Base-by-base conservation (phyloP, 1,284 basidiomycete genomes). In the Cerioporus squamosus region DNA sequence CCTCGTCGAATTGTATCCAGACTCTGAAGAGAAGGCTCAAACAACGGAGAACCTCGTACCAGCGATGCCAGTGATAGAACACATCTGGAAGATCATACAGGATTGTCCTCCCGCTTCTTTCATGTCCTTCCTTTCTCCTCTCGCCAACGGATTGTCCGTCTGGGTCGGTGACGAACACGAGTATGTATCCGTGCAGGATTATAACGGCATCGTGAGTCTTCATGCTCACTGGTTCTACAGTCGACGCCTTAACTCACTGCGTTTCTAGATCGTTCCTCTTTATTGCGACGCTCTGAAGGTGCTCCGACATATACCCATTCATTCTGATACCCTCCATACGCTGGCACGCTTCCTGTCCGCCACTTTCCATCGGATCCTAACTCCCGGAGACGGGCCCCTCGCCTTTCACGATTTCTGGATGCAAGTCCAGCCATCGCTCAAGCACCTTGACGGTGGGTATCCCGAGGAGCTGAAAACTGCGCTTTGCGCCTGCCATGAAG, bases 121-220 rank as follows among this genome's bases (percentile, higher is more conserved):
- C 20, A 61, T 78, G 22, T 62, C 64, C 12, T 51, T 77, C 10
- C 55, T 86, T 10, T 64, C 64, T 17, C 57, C 61, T 2, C 67
- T 83, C 39, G 72, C 76, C n/a, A 63, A 72, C 18, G 70, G 81
- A 23, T 63, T 86, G 4, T 73, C 72, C 53, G 60, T 72, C 26
- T 88, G 86, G 86, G 77, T 87, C 29, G 74, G 74, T 45, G 86
- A 88, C 61, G 73, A 76, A 49, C 44, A 62, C 0, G 69, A 74
- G 26, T 55, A 75, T 15, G 70, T 87, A 45, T 65, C 72, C 5
- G 73, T 77, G 14, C 63, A 74, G 5, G 78, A 83, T 31, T 81
- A 83, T 55, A 80, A 79, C 55, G 69, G 74, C 42, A 61, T 81
- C 53, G 86, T 87, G 68, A 42, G 80, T 74, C 43, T 39, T 9